Evolutionary conservation across 1,284 basidiomycete genomes (phyloP).

Genomic region (Rhodotorula sp.): DNA sequence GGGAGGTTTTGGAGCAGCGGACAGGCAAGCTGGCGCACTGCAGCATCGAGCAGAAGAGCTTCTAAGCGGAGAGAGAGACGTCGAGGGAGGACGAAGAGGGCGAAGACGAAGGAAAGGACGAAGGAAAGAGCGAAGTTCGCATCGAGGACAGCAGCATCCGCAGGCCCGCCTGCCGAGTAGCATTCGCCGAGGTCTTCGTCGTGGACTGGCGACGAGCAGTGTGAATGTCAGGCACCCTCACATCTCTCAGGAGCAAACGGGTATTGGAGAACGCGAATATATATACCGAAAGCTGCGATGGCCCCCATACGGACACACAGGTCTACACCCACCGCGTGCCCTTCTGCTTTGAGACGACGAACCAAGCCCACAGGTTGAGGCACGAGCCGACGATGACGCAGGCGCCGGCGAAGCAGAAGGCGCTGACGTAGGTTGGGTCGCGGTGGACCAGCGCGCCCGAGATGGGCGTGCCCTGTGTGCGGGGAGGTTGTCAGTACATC

Average conservation of each 20-base stretch:
- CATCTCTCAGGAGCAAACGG: neutral
- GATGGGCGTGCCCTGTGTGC: constrained; percentile 45
- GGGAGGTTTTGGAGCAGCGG: no score
- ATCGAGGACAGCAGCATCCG: neutral
- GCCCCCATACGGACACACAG: no score
- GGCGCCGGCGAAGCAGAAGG: constrained; percentile 42
- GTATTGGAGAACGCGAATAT: no score
- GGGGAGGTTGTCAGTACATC: neutral
- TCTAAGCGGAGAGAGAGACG: neutral
- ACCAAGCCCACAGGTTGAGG: constrained; percentile 26
- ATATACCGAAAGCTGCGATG: no score
- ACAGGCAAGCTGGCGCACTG: no score
- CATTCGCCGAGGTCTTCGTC: neutral
- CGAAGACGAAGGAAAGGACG: neutral
- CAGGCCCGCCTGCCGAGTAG: neutral
- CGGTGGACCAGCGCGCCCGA: constrained; percentile 46
- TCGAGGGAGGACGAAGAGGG: no score
- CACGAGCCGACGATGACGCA: constrained; percentile 38
- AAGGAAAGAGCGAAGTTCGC: neutral
- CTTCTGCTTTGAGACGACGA: constrained; percentile 35
- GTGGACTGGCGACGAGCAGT: neutral
- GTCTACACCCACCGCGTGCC: constrained; percentile 43
- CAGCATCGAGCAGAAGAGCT: no score
- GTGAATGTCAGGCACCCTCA: neutral
- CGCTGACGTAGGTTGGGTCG: constrained; percentile 40